Conservation (phyloP, 2,329 filamentous ascomycete genomes). For the Huntiella decipiens region DNA sequence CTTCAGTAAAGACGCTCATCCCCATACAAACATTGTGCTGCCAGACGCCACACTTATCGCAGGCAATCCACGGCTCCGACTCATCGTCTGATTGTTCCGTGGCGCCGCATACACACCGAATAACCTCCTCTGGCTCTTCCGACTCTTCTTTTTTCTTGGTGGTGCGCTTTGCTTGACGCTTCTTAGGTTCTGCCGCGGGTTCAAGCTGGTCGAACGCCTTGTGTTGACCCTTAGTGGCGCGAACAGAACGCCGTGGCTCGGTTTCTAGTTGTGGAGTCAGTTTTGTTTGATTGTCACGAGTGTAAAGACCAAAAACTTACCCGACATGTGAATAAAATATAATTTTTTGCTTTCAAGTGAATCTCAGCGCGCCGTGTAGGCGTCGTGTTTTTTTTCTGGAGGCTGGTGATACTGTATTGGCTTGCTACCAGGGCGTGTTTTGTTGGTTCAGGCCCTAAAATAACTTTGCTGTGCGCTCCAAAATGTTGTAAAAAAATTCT, state of each 20-base stretch:
- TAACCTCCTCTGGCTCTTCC: slow-evolving; percentile 44
- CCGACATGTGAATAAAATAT: not conserved
- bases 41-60: slow-evolving; percentile 83
- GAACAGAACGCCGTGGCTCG: slow-evolving; percentile 82
- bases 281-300: too few relatives aligned
- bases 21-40: slow-evolving; percentile 96
- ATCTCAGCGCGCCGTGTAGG: too few relatives aligned
- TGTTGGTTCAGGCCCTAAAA: too few relatives aligned
- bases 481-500: too few relatives aligned
- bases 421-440: too few relatives aligned
- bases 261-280: slow-evolving; percentile 23
- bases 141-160: slow-evolving; percentile 35
- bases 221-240: slow-evolving; percentile 92
- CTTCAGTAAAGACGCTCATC: slow-evolving; percentile 56
- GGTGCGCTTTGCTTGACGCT: slow-evolving; percentile 31
- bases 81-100: slow-evolving; percentile 71
- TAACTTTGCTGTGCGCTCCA: too few relatives aligned
- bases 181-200: slow-evolving; percentile 31
- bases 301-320: not conserved
- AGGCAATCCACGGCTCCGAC: slow-evolving; percentile 85
- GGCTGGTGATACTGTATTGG: too few relatives aligned
- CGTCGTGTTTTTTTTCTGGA: too few relatives aligned
- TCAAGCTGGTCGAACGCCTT: slow-evolving; percentile 71
- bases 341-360: too few relatives aligned
- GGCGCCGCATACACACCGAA: slow-evolving; percentile 84